phyloP scores from a whole-genome alignment of 805 yeast genomes.

The Starmera quercuum region DNA sequence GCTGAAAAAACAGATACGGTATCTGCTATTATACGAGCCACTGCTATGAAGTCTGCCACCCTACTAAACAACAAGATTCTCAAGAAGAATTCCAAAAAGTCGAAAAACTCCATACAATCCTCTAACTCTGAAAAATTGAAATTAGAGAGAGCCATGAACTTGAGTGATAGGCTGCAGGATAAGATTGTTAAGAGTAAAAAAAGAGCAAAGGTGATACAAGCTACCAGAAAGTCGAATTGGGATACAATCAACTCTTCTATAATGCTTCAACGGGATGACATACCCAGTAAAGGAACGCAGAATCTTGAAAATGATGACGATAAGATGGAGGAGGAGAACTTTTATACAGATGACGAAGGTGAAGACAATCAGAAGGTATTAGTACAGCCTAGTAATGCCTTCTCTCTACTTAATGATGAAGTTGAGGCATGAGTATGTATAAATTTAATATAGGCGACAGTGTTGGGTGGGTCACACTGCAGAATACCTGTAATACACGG shows the following conservation, averaged over 20 bases:
- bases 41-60: conserved; percentile 57
- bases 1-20: conserved; percentile 51
- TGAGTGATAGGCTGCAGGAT: conserved; percentile 48
- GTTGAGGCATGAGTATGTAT: conserved; percentile 20
- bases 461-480: too few relatives aligned
- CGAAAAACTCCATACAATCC: conserved; percentile 23
- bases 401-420: conserved; percentile 22
- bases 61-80: conserved; percentile 50
- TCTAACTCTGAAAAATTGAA: conserved; percentile 28
- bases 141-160: conserved; percentile 40
- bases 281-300: conserved; percentile 4
- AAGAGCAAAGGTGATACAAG: conserved; percentile 55
- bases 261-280: conserved; percentile 9
- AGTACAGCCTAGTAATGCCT: conserved; percentile 15
- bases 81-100: conserved; percentile 21
- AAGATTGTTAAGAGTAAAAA: conserved; percentile 60
- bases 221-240: conserved; percentile 66
- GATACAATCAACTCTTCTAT: conserved; percentile 49
- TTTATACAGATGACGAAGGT: conserved; percentile 12
- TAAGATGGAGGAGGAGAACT: conserved; percentile 14
- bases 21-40: conserved; percentile 59
- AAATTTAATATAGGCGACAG: too few relatives aligned
- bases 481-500: too few relatives aligned
- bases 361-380: conserved; percentile 1
- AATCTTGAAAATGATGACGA: conserved; percentile 15